Percentiles rank a stretch among this genome's conserved stretches.
These are phyloP conservation scores for Rhodotorula sp. DNA, from an alignment of 1,284 basidiomycete species.

Conservation along the genomic window DNA sequence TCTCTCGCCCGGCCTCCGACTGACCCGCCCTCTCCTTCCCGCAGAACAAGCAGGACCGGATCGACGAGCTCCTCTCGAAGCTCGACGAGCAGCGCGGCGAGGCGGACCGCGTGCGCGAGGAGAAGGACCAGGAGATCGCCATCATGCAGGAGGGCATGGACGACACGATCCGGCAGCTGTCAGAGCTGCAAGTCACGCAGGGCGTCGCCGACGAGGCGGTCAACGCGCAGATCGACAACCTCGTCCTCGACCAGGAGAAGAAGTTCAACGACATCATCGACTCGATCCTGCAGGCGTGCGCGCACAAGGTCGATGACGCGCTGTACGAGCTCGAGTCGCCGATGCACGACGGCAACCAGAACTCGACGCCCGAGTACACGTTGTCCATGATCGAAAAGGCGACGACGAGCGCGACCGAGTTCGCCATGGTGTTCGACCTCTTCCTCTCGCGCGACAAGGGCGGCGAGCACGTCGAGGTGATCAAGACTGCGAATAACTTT, in stretches of 20 bases:
- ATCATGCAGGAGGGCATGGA: conserved; percentile 98
- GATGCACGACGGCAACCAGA: conserved; percentile 87
- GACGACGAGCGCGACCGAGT: conserved; percentile 89
- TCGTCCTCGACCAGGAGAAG: conserved; percentile 96
- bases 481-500: conserved; percentile 95
- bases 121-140: conserved; percentile 94
- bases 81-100: conserved; percentile 74
- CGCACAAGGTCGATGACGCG: conserved; percentile 94
- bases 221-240: conserved; percentile 92
- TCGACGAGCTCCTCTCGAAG: conserved; percentile 82
- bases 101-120: conserved; percentile 78
- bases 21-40: conserved; percentile 23
- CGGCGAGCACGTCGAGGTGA: conserved; percentile 95
- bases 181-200: conserved; percentile 82
- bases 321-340: conserved; percentile 98
- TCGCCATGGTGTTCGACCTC: conserved; percentile 90
- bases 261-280: conserved; percentile 98
- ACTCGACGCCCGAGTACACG: conserved; percentile 96
- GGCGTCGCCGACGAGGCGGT: conserved; percentile 83
- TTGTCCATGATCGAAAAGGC: conserved; percentile 98
- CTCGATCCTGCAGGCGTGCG: conserved; percentile 94
- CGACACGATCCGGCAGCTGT: conserved; percentile 83
- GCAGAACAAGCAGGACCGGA: conserved; percentile 88
- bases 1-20: neutral
- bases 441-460: conserved; percentile 85